phyloP scores from a whole-genome alignment of 768 basidiomycete genomes.

The Amanita rubescens region DNA sequence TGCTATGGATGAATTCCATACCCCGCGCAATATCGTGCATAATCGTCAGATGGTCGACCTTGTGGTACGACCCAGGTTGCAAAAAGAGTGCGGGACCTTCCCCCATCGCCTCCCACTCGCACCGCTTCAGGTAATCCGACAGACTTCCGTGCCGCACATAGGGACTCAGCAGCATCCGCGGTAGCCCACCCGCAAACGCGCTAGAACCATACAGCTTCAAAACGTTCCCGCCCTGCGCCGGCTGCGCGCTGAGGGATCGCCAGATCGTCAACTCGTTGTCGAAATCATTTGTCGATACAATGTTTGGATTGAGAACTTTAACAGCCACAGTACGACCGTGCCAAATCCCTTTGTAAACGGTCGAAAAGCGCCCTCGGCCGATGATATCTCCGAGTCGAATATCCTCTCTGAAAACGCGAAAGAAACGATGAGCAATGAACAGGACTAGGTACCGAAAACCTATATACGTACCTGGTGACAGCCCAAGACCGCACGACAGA shows the following conservation, averaged over 20 bases:
- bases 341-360: conserved; percentile 70
- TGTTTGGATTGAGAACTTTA: conserved; percentile 54
- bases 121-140: conserved; percentile 42
- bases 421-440: conserved; percentile 4
- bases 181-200: conserved; percentile 53
- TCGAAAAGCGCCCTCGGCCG: conserved; percentile 64
- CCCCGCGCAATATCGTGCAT: conserved; percentile 73
- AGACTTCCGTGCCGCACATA: conserved; percentile 60
- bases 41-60: conserved; percentile 46
- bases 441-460: not conserved
- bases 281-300: conserved; percentile 55
- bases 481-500: conserved; percentile 58
- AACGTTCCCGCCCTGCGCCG: conserved; percentile 39
- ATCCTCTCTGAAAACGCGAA: conserved; percentile 43
- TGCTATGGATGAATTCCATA: conserved; percentile 71
- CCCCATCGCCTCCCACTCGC: conserved; percentile 16
- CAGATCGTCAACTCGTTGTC: conserved; percentile 61
- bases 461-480: conserved; percentile 43
- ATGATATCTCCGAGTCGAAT: conserved; percentile 58
- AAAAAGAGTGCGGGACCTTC: not conserved
- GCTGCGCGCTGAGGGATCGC: conserved; percentile 49
- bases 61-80: conserved; percentile 16
- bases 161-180: conserved; percentile 71
- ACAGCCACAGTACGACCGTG: conserved; percentile 52
- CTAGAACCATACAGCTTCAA: conserved; percentile 70